Conservation (phyloP, 2,329 filamentous ascomycete genomes). For the Penicillium concentricum region DNA sequence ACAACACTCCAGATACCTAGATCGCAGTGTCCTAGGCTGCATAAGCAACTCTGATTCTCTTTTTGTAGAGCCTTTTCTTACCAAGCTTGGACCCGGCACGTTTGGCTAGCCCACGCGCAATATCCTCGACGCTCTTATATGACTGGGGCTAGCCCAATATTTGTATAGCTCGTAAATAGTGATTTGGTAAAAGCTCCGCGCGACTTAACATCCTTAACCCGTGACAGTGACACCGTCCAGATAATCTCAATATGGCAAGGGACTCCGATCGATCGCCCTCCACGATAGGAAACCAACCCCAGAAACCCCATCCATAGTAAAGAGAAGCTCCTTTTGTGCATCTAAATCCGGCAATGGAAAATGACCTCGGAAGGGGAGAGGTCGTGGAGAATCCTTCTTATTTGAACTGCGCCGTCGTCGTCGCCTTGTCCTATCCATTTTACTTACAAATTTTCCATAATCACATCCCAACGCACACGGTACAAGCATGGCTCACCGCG, state of each 20-base stretch:
- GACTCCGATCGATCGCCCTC: conserved; percentile 14
- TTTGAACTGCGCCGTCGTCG: background rate
- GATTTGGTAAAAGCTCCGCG: background rate
- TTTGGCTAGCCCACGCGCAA: background rate
- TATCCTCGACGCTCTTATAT: background rate
- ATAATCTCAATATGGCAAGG: conserved; percentile 15
- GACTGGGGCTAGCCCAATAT: background rate
- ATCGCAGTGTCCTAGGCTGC: background rate
- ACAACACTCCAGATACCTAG: background rate
- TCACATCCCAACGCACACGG: background rate
- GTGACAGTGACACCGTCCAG: background rate
- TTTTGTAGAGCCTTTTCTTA: background rate
- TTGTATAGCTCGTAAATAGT: background rate
- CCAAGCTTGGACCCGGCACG: background rate
- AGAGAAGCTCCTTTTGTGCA: background rate
- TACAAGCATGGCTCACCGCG: conserved; percentile 32
- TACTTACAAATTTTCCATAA: background rate
- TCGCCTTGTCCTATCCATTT: background rate
- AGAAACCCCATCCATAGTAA: conserved; percentile 2
- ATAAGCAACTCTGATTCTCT: background rate
- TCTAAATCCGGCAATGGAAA: conserved; percentile 1
- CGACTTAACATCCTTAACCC: background rate
- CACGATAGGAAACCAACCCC: conserved; percentile 15
- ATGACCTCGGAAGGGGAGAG: background rate
- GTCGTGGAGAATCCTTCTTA: background rate